Conservation (phyloP, 2,329 filamentous ascomycete genomes). For the Pestalotiopsis sp. region DNA sequence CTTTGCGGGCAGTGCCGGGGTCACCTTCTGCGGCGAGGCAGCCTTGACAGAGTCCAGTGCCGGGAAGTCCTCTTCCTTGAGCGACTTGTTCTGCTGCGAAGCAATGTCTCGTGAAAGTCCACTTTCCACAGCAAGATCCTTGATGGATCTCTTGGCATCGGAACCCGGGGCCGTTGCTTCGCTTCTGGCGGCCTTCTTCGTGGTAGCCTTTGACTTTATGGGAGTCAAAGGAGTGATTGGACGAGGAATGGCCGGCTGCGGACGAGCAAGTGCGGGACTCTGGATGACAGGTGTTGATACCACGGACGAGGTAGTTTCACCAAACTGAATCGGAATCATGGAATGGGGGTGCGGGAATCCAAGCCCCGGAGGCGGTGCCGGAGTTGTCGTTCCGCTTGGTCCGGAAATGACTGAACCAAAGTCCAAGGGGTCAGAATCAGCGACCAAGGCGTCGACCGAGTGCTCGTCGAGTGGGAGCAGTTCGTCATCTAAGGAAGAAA, state of each 20-base stretch:
- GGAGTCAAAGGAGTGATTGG: constrained; percentile 35
- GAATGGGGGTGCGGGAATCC: constrained; percentile 37
- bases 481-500: constrained; percentile 60
- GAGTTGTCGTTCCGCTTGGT: constrained; percentile 30
- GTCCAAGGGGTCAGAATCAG: constrained; percentile 47
- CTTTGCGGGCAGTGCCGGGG: constrained; percentile 36
- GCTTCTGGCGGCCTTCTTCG: constrained; percentile 27
- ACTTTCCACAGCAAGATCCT: constrained; percentile 46
- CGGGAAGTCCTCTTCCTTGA: constrained; percentile 67
- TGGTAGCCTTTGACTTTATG: constrained; percentile 25
- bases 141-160: constrained; percentile 46
- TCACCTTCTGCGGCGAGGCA: constrained; percentile 34
- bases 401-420: constrained; percentile 9
- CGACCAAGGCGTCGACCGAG: constrained; percentile 71
- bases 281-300: constrained; percentile 22
- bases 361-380: constrained; percentile 50
- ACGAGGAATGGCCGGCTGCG: constrained; percentile 28
- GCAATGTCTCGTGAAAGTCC: constrained; percentile 50
- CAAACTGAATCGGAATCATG: constrained; percentile 16
- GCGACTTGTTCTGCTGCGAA: constrained; percentile 39
- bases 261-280: constrained; percentile 19
- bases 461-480: constrained; percentile 62
- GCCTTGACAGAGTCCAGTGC: constrained; percentile 52
- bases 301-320: constrained; percentile 20
- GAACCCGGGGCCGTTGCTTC: constrained; percentile 18